Evolutionary conservation across 1,284 basidiomycete species (phyloP), one percentile per base, ranked within the genome.

Genomic region (Peniophora sp.): DNA sequence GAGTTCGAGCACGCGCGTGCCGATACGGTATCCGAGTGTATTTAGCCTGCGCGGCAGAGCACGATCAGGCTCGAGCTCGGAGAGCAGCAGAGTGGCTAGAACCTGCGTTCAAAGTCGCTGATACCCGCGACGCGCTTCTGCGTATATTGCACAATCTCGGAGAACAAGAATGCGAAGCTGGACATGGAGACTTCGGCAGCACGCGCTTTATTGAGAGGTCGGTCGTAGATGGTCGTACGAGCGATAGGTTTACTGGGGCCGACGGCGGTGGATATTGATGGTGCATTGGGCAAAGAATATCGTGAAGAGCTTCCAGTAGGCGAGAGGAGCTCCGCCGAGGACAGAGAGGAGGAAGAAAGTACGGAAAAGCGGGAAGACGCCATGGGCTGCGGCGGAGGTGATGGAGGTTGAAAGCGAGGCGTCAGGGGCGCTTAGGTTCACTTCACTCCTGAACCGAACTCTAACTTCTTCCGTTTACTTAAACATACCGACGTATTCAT

Each of bases 51-150:
- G 47, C 14, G 34, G 22, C 27, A 32, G 27, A 32, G 6, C 27
- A 32, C 27, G 27, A 32, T 47, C 22, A 32, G 23, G 44, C 49
- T 17, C 59, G 51, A 56, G 27, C 47, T 39, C 54, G 49, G 45
- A 27, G 18, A 44, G 51, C 58, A 41, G 52, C 47, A 36, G 42
- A 34, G 27, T 32, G 27, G 27, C 27, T 32, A 60, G 47, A 15
- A 68, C 68, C 68, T 63, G 47, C 88, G 79, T 69, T 99, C 97
- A 52, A 99, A 76, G 63, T 99, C 96, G 60, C 90, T 86, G 54
- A 99, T 95, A 9, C 95, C 96, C 58, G 81, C 85, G 50, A 98
- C 96, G 49, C 93, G 79, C 61, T 89, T 92, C 70, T 99, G 96
- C 1, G 92, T 95, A 66, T 99, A 99, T 63, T 92, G 86, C 1